Percentiles rank a stretch among this genome's conserved stretches.
phyloP scores from a whole-genome alignment of 805 yeast genomes.

The Candida mattraensis region DNA sequence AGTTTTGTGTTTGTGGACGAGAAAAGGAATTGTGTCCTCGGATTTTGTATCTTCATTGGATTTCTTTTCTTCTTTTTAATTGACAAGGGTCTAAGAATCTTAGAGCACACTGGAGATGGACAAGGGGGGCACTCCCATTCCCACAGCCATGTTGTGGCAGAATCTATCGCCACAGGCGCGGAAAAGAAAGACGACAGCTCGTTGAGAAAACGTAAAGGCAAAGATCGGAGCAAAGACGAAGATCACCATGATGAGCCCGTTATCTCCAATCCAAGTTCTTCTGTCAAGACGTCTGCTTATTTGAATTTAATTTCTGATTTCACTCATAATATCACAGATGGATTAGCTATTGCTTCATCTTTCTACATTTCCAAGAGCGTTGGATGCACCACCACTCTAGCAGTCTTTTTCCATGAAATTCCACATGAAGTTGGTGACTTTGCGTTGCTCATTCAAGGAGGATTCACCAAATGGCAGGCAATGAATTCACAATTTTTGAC shows the following conservation, averaged over 20 bases:
- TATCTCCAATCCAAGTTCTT: conserved; percentile 36
- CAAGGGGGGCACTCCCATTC: conserved; percentile 46
- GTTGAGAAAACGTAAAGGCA: conserved; percentile 21
- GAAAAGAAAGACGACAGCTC: conserved; percentile 11
- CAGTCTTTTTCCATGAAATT: conserved; percentile 73
- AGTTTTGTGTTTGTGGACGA: conserved; percentile 53
- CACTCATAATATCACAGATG: conserved; percentile 75
- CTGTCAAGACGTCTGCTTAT: conserved; percentile 53
- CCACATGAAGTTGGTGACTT: conserved; percentile 85
- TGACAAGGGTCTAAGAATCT: conserved; percentile 58
- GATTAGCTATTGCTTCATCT: conserved; percentile 70
- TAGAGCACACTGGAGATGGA: conserved; percentile 37
- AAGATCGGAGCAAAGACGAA: conserved; percentile 24
- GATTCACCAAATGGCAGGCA: conserved; percentile 65
- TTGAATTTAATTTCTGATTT: conserved; percentile 69
- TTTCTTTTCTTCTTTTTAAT: conserved; percentile 59
- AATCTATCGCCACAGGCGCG: conserved; percentile 18
- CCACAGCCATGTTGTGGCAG: conserved; percentile 38
- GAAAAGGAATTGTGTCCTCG: conserved; percentile 47
- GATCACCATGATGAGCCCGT: conserved; percentile 25
- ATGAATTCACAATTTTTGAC: conserved; percentile 66
- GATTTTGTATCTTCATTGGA: conserved; percentile 59
- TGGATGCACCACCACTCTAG: conserved; percentile 69
- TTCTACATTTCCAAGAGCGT: conserved; percentile 58
- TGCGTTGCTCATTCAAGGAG: conserved; percentile 68